Evolutionary conservation across 1,284 basidiomycete genomes (phyloP).

Genomic region (Cutaneotrichosporon cavernicola): DNA sequence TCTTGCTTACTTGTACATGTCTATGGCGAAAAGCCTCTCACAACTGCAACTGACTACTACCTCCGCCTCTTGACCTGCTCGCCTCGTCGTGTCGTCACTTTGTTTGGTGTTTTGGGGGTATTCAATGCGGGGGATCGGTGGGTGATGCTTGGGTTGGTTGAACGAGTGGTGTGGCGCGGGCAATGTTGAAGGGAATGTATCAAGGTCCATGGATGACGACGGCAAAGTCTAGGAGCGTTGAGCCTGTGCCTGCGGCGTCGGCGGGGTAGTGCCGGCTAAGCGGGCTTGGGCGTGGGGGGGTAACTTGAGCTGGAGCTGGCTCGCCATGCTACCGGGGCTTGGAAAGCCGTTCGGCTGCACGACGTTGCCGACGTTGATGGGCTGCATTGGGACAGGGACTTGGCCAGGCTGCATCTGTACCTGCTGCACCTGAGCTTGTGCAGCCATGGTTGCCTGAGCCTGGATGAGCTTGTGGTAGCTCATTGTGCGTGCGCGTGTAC

Average conservation of each 20-base stretch:
- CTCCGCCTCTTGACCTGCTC: neutral
- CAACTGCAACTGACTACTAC: neutral
- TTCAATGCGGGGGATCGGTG: conserved; percentile 15
- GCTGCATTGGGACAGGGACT: conserved; percentile 6
- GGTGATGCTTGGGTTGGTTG: neutral
- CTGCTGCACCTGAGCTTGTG: conserved; percentile 16
- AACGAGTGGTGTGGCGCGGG: conserved; percentile 6
- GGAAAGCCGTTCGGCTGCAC: conserved; percentile 16
- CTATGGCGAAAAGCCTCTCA: conserved; percentile 3
- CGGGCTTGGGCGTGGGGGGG: conserved; percentile 47
- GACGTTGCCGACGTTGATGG: conserved; percentile 11
- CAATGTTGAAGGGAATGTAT: neutral
- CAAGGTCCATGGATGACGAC: neutral
- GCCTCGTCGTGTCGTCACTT: neutral
- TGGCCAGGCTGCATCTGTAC: conserved; percentile 1
- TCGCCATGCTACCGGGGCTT: conserved; percentile 28
- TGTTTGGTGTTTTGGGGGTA: conserved; percentile 11
- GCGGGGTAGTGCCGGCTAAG: conserved; percentile 27
- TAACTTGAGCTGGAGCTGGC: conserved; percentile 44
- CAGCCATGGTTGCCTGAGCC: conserved; percentile 22
- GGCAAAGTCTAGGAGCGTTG: conserved; percentile 22
- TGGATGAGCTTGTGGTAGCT: conserved; percentile 32
- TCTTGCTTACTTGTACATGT: neutral
- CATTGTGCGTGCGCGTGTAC: conserved; percentile 29
- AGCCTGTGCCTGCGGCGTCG: conserved; percentile 28